Evolutionary conservation across 495 filamentous ascomycete species (phyloP), one percentile per base, ranked within the genome.

Genomic region (Bacidia gigantensis): DNA sequence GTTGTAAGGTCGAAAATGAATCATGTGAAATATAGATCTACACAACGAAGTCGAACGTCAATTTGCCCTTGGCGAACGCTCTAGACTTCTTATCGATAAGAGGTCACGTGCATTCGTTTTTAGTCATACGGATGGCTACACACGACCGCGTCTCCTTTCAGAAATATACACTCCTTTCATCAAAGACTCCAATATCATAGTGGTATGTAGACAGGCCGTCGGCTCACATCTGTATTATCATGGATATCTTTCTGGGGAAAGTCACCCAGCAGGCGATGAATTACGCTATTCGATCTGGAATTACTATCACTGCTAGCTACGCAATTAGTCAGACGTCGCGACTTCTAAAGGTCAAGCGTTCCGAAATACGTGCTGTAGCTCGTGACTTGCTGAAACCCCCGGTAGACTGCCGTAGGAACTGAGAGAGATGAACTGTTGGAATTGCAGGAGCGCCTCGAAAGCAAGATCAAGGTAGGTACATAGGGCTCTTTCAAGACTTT

Each of bases 281-380:
- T 67, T 89, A 87, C 75, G 88, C 87, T 65, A 86, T 95, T 55
- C 83, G 83, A 56, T 92, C 87, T n/a, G 93, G 89, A 39, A 81
- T 99, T 52, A 80, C 82, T 11, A 79, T 97, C 49, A 95, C 92
- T 0, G 86, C 85, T 42, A 78, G 74, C 39, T 97, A 87, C 74
- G 87, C 90, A 26, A 79, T 95, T 52, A 73, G 76, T 43, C 87
- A 95, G 59, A 86, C 86, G 18, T 79, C 82, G 0, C 76, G 87
- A 32, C 70, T 96, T 39, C 72, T 96, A 12, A 86, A 88, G 70
- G 83, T 86, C 3, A 46, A 18, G 2, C 26, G 20, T 14, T 2
- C 7, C 14, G 22, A 1, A 2, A n/a, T 25, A 2, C 44, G 14
- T 12, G 17, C 9, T 2, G 26, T 21, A 3, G 25, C n/a, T 5